phyloP scores from a whole-genome alignment of 2,329 filamentous ascomycete genomes.

The Bipolaris cookei region DNA sequence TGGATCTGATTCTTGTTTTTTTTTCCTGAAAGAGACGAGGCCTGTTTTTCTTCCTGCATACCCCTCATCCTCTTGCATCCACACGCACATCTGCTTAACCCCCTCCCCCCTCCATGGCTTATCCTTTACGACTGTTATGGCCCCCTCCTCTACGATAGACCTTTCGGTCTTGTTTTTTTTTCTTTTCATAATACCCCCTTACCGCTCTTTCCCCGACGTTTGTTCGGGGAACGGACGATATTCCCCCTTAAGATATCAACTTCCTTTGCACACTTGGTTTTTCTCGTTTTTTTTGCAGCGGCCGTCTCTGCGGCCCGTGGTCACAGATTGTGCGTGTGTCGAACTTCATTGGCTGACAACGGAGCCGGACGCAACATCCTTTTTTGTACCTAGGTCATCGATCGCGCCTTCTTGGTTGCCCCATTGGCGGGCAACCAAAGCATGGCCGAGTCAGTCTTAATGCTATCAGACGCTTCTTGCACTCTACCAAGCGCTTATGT shows the following conservation, averaged over 20 bases:
- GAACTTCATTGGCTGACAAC: slow-evolving; percentile 15
- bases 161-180: slow-evolving; percentile 8
- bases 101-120: slow-evolving; percentile 7
- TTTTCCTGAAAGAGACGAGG: slow-evolving; percentile 24
- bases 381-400: slow-evolving; percentile 11
- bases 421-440: slow-evolving; percentile 15
- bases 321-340: slow-evolving; percentile 13
- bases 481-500: slow-evolving; percentile 20
- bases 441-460: slow-evolving; percentile 11
- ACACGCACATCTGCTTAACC: neutral
- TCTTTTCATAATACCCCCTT: slow-evolving; percentile 21
- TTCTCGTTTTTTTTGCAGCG: slow-evolving; percentile 5
- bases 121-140: slow-evolving; percentile 2
- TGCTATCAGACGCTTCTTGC: slow-evolving; percentile 15
- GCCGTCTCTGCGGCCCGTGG: slow-evolving; percentile 18
- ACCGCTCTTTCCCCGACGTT: slow-evolving; percentile 7
- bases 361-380: slow-evolving; percentile 1
- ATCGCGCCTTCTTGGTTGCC: slow-evolving; percentile 1
- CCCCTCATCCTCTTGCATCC: neutral
- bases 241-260: slow-evolving; percentile 19
- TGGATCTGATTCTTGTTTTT: slow-evolving; percentile 13
- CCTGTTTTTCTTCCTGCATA: slow-evolving; percentile 9
- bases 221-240: neutral
- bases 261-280: slow-evolving; percentile 4
- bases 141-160: slow-evolving; percentile 3